phyloP scores from a whole-genome alignment of 106 monocot genomes.

The Dactylorhiza incarnata region DNA sequence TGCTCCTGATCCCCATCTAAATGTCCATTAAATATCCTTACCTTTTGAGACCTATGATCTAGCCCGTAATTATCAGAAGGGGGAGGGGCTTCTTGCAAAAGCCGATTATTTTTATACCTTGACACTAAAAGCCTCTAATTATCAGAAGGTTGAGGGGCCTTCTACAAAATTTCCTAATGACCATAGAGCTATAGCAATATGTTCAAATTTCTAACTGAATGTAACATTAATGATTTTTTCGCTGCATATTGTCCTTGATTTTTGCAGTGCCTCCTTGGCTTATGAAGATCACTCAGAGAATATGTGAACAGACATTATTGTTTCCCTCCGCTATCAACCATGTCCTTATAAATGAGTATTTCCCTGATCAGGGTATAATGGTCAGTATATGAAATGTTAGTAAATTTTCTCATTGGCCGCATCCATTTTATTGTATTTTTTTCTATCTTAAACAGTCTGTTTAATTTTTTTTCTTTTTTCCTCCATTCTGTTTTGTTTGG shows the following conservation, averaged over 20 bases:
- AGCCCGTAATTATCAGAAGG: too few relatives aligned
- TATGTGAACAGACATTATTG: slow-evolving; percentile 47
- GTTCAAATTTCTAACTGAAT: neutral
- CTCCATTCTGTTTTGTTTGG: too few relatives aligned
- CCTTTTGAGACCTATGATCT: too few relatives aligned
- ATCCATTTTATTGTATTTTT: too few relatives aligned
- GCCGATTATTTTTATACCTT: too few relatives aligned
- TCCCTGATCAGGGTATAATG: slow-evolving; percentile 95
- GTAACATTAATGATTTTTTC: neutral
- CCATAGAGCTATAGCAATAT: neutral
- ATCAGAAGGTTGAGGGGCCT: too few relatives aligned
- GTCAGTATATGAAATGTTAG: slow-evolving; percentile 28
- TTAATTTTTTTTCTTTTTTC: too few relatives aligned
- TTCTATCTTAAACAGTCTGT: too few relatives aligned
- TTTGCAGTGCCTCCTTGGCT: slow-evolving; percentile 92
- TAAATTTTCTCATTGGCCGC: neutral
- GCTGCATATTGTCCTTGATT: neutral
- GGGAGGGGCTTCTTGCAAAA: too few relatives aligned
- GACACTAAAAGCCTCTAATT: too few relatives aligned
- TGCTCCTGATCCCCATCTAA: too few relatives aligned
- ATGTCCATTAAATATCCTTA: too few relatives aligned
- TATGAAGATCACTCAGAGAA: slow-evolving; percentile 56
- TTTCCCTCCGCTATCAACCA: slow-evolving; percentile 92
- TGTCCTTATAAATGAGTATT: slow-evolving; percentile 95
- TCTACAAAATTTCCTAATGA: neutral